Base-by-base conservation (phyloP, 2,329 filamentous ascomycete species). In the Tolypocladium amazonense region DNA sequence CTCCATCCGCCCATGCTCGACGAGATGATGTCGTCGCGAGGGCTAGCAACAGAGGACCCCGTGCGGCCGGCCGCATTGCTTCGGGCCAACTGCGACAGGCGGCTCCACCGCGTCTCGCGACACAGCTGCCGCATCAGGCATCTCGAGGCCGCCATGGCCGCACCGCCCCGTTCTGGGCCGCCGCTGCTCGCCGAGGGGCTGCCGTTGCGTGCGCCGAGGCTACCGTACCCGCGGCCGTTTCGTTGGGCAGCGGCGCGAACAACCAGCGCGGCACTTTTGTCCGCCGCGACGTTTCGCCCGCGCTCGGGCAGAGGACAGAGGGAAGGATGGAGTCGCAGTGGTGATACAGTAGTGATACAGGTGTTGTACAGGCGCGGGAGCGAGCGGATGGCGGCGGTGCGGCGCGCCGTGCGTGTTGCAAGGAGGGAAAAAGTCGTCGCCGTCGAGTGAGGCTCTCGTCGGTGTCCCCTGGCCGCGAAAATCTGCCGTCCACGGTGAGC, bases 121-220 rank as follows among this genome's bases (percentile, higher is more conserved):
- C 56, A 33, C 58, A 61, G 60, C 57, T 63, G 64, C 62, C 62
- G 58, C 59, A 64, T 60, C 62, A 64, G 64, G 63, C 58, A 63
- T 57, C 60, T 59, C 58, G 58, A 62, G 54, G 57, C 60, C 53
- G 41, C 8, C 56, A 57, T 57, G 38, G 56, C 39, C 38, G 41
- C 39, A 35, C 18, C 50, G 50, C 50, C 50, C 50, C 30, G 50
- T 33, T 53, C 50, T 53, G 27, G 47, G 47, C 45, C 45, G n/a
- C n/a, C 4, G n/a, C n/a, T 25, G 23, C 43, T 5, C 41, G 41
- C 41, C 9, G 43, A 25, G 23, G n/a, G 12, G 27, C 27, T 14
- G 30, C 50, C 30, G 50, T 35, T n/a, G 50, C 18, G 50, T 53
- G 50, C 50, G 50, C n/a, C 50, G 30, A 14, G 55, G 55, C 25